Base-by-base conservation (phyloP, 768 basidiomycete genomes). In the Lactarius hengduanensis region DNA sequence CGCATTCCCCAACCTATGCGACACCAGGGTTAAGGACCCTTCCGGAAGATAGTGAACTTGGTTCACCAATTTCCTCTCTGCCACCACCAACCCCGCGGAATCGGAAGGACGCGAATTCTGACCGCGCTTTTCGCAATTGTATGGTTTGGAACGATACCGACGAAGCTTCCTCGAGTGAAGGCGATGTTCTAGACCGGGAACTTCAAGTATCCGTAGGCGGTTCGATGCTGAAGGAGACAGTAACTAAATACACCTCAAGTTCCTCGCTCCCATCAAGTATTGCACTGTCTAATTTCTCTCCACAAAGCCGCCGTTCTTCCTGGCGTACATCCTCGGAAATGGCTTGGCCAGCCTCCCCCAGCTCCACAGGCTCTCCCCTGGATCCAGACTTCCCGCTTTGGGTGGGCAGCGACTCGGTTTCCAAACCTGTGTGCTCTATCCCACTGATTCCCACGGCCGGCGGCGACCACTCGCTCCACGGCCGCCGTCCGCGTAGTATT, bases 21-120 rank as follows among this genome's bases (percentile, higher is more conserved):
- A 32, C 56, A 9, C 57, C 67, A 26, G 67, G 67, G 5, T 74
- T 88, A 57, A 80, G 82, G 63, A 78, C 82, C 7, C 79, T 86
- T 2, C 86, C 82, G 4, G 86, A 88, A 66, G 84, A 79, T 58
- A 72, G 76, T 9, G 83, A 85, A 63, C 72, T 82, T 50, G 64
- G 73, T 16, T 62, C 74, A 0, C 55, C 64, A 8, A 72, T 72
- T 59, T 53, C 72, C 4, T 63, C 59, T 54, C 3, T 60, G 22
- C 40, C 59, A 16, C 61, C 57, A 22, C 72, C 62, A 6, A 47
- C 61, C 2, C 74, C 71, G 54, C 74, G 71, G 20, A 71, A 62
- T 36, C 74, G 72, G 60, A 71, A 66, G 67, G 66, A 71, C 56
- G 66, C 73, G 0, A 40, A 53, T 40, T 3, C 59, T 16, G 74